Conservation (phyloP, 495 filamentous ascomycete genomes). For the Penicillium angulare region DNA sequence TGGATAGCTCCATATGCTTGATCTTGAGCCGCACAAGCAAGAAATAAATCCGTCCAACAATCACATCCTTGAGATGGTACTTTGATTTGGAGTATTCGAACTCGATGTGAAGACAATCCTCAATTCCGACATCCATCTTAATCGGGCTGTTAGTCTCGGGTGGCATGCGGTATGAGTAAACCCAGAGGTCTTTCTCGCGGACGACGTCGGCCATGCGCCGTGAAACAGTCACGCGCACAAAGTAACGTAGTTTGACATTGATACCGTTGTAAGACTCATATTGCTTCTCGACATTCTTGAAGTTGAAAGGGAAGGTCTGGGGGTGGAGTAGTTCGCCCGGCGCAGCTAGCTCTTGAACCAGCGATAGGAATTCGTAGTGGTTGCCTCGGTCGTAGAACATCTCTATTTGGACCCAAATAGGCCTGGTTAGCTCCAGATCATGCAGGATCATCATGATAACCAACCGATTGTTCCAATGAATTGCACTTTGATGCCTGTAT, state of each 20-base stretch:
- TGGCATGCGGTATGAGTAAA: slow-evolving; percentile 97
- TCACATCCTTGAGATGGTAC: slow-evolving; percentile 99
- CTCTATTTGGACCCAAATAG: slow-evolving; percentile 48
- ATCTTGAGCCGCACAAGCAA: slow-evolving; percentile 97
- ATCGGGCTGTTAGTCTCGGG: slow-evolving; percentile 97
- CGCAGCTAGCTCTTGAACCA: slow-evolving; percentile 92
- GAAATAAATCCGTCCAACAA: slow-evolving; percentile 99
- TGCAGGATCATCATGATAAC: background rate
- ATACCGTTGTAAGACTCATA: slow-evolving; percentile 99
- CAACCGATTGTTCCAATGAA: slow-evolving; percentile 98
- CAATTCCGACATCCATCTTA: slow-evolving; percentile 99
- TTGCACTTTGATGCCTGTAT: slow-evolving; percentile 99
- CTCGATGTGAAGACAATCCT: slow-evolving; percentile 98
- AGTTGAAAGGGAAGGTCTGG: slow-evolving; percentile 98
- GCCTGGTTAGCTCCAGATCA: background rate
- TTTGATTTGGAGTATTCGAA: slow-evolving; percentile 99
- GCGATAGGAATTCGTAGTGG: slow-evolving; percentile 97
- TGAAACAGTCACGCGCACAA: slow-evolving; percentile 93
- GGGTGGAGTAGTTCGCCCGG: slow-evolving; percentile 98
- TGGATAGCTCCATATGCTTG: slow-evolving; percentile 99
- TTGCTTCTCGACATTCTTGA: slow-evolving; percentile 99
- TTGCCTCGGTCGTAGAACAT: slow-evolving; percentile 99
- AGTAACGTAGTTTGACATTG: slow-evolving; percentile 98
- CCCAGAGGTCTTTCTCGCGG: slow-evolving; percentile 99
- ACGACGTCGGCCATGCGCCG: slow-evolving; percentile 96